A percentile compares a stretch with the other conserved stretches of the same genome.
phyloP scores from a whole-genome alignment of 164 flowering plant species.

The Magnolia officinalis region DNA sequence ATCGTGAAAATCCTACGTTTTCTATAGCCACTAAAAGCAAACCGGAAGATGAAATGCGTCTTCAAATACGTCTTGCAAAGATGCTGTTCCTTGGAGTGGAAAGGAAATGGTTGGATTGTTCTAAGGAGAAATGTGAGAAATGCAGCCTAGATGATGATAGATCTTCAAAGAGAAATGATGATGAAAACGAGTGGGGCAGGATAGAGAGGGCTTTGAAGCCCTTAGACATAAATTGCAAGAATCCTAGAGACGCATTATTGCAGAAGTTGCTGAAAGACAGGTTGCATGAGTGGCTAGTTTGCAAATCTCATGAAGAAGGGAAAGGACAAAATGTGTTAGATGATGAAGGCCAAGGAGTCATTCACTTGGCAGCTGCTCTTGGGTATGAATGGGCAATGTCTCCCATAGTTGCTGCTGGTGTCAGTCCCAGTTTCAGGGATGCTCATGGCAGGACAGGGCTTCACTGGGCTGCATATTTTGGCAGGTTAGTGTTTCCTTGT shows the following conservation, averaged over 20 bases:
- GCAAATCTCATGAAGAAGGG: constrained; percentile 53
- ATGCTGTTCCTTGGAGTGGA: constrained; percentile 29
- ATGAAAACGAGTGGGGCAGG: constrained; percentile 27
- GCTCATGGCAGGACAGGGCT: constrained; percentile 61
- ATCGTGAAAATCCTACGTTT: constrained; percentile 29
- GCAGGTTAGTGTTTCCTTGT: constrained; percentile 39
- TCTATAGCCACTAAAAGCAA: constrained; percentile 16
- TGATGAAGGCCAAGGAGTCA: constrained; percentile 58
- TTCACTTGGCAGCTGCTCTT: constrained; percentile 73
- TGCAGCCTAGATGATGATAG: constrained; percentile 33
- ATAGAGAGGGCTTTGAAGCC: constrained; percentile 16
- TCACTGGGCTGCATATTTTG: constrained; percentile 81
- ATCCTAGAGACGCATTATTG: constrained; percentile 37
- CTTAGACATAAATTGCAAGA: constrained; percentile 12
- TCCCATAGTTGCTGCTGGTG: constrained; percentile 60
- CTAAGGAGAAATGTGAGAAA: constrained; percentile 39
- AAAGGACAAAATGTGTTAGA: constrained; percentile 52
- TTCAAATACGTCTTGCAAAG: constrained; percentile 54
- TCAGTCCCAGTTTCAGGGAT: constrained; percentile 66
- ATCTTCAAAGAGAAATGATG: constrained; percentile 14
- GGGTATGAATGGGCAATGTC: constrained; percentile 74
- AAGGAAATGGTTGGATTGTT: constrained; percentile 35
- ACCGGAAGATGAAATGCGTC: constrained; percentile 39
- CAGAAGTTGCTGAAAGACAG: constrained; percentile 49
- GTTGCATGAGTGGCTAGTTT: constrained; percentile 56